Percentiles rank a stretch among this genome's conserved stretches.
Evolutionary conservation across 2,329 filamentous ascomycete genomes (phyloP).

Genomic region (Neoascochyta sp.): DNA sequence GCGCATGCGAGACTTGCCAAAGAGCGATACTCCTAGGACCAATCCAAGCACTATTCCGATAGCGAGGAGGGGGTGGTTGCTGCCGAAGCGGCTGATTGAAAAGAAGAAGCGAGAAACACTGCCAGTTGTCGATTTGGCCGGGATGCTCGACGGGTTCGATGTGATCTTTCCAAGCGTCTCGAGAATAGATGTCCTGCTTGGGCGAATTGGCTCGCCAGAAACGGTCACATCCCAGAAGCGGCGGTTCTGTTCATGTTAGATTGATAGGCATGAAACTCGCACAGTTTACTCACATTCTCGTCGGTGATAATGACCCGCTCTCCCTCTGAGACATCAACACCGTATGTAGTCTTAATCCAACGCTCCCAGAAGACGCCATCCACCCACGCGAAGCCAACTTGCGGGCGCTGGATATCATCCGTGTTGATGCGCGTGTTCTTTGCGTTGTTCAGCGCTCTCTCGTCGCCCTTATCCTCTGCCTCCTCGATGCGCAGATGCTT

Average conservation of each 20-base stretch:
- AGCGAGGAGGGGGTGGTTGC: slow-evolving; percentile 46
- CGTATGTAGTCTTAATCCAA: slow-evolving; percentile 93
- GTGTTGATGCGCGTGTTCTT: slow-evolving; percentile 92
- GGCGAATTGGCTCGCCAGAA: slow-evolving; percentile 84
- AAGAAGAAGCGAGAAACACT: slow-evolving; percentile 66
- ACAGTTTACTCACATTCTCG: slow-evolving; percentile 74
- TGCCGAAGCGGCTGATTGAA: slow-evolving; percentile 39
- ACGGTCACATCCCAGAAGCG: slow-evolving; percentile 92
- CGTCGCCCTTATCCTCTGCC: slow-evolving; percentile 87
- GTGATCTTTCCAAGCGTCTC: slow-evolving; percentile 76
- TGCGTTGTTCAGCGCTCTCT: slow-evolving; percentile 77
- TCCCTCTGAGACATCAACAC: slow-evolving; percentile 78
- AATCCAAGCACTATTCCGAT: slow-evolving; percentile 57
- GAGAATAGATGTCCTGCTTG: slow-evolving; percentile 84
- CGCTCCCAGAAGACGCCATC: slow-evolving; percentile 96
- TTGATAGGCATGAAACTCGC: neutral
- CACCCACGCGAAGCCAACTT: slow-evolving; percentile 94
- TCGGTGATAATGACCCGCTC: slow-evolving; percentile 96
- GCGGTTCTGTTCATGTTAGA: slow-evolving; percentile 60
- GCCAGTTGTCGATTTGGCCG: slow-evolving; percentile 72
- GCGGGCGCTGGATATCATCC: slow-evolving; percentile 79
- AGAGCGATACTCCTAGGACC: slow-evolving; percentile 47
- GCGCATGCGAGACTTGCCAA: slow-evolving; percentile 31
- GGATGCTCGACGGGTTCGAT: slow-evolving; percentile 65
- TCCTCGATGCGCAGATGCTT: slow-evolving; percentile 97